Evolutionary conservation across 2,329 filamentous ascomycete genomes (phyloP), one percentile per base, ranked within the genome.

Genomic region (Pseudopyricularia cyperi): DNA sequence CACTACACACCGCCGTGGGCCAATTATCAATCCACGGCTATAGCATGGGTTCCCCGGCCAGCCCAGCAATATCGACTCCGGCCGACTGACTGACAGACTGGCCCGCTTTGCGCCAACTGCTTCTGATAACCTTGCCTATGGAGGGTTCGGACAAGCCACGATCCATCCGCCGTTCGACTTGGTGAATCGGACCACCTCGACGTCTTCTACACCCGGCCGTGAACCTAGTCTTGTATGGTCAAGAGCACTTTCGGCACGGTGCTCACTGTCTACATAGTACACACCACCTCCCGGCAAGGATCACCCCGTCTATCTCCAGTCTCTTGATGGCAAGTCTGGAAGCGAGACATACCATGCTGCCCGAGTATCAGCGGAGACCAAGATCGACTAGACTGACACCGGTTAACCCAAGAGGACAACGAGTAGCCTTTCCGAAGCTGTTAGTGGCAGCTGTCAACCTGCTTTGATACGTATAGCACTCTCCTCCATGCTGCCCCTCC

Each of bases 191-290:
- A 24, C 22, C 22, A 22, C 12, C 14, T 6, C 24, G 24, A 24
- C 22, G 39, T 26, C 39, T 26, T 22, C 19, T 37, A 50, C 48
- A n/a, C 48, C 48, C 32, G 22, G 48, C 48, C 48, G 48, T 50
- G 33, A 26, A 28, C 22, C 15, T 9, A 50, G 24, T 44, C 12
- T 8, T 14, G 9, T 30, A 30, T 30, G 5, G 28, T 30, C 28
- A 30, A 4, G 4, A 4, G 5, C 28, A 30, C 28, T 30, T 12
- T 19, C 39, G 39, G 39, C 22, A 44, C 22, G 12, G 39, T 12
- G 7, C 39, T 24, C 39, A n/a, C 22, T 19, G 39, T 24, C 12
- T 44, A 44, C n/a, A 24, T 22, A 4, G 17, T 4, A 42, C 22
- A 8, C 17, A 4, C 4, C 37, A 42, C 22, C 22, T 42, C 19